Conservation (phyloP, 495 filamentous ascomycete genomes). For the Alectoria sarmentosa region DNA sequence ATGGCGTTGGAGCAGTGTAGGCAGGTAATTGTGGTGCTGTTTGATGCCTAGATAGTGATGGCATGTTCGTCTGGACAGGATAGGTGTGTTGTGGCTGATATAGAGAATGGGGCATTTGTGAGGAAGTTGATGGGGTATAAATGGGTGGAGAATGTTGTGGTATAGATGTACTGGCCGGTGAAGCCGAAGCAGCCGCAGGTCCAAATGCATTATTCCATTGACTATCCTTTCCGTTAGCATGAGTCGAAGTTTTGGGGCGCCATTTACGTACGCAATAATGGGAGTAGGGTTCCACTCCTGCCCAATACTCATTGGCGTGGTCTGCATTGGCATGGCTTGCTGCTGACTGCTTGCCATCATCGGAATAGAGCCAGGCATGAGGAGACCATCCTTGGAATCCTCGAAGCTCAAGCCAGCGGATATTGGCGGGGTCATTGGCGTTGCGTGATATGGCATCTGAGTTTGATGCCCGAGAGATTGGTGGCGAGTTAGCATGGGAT, state of each 20-base stretch:
- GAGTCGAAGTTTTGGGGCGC: constrained; percentile 4
- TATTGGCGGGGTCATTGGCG: constrained; percentile 78
- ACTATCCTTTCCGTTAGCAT: constrained; percentile 42
- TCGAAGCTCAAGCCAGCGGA: constrained; percentile 49
- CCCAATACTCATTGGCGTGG: constrained; percentile 49
- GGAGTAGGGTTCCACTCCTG: constrained; percentile 84
- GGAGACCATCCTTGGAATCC: constrained; percentile 75
- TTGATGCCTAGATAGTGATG: constrained; percentile 36
- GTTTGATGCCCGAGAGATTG: constrained; percentile 19
- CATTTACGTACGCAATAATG: constrained; percentile 80
- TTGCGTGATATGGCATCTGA: constrained; percentile 43
- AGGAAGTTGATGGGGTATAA: constrained; percentile 34
- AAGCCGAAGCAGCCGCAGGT: constrained; percentile 38
- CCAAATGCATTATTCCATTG: constrained; percentile 93
- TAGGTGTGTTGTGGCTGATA: constrained; percentile 26
- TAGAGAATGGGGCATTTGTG: constrained; percentile 30
- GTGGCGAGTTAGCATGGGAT: constrained; percentile 16
- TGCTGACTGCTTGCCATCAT: constrained; percentile 56
- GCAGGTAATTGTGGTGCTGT: constrained; percentile 41
- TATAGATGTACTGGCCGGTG: constrained; percentile 17
- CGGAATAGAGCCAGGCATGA: constrained; percentile 67
- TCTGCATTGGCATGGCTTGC: constrained; percentile 36
- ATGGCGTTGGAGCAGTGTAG: constrained; percentile 48
- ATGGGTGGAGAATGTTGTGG: constrained; percentile 39
- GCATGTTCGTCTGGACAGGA: constrained; percentile 17